Base-by-base conservation (phyloP, 768 basidiomycete genomes). In the Mycena maculata region DNA sequence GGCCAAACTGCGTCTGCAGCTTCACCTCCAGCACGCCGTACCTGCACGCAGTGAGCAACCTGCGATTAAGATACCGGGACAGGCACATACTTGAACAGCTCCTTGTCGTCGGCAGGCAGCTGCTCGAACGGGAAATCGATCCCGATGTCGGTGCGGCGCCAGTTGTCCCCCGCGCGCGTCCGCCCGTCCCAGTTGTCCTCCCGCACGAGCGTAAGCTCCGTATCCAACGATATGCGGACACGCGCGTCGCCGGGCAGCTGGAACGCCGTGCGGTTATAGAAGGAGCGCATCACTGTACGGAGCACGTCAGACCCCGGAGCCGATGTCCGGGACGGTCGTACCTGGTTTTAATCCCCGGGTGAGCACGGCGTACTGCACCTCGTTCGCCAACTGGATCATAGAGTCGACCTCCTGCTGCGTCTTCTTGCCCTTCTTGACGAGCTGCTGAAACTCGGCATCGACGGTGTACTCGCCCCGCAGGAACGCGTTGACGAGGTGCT, bases 221-320 rank as follows among this genome's bases (percentile, higher is more conserved):
- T 99, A 75, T 99, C 98, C 65, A 99, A 89, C 20, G 98, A 99
- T 66, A 99, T 98, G 55, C 98, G 95, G 39, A 99, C 98, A 56
- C 95, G 90, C n/a, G 96, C 97, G 75, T 99, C 97, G 23, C 97
- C 97, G 11, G 98, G 98, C 25, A 99, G 88, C 79, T 99, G 98
- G 85, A 99, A 99, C 1, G 98, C 98, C 16, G 98, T 99, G 44
- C 98, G 92, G 76, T 98, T 98, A 82, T 99, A 99, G 81, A 98
- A 99, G 11, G 96, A 95, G 22, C 97, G 88, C 91, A 97, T 90
- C 39, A 98, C 97, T 96, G 59, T 11, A 20, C 38, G 16, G 59
- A 0, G 42, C 47, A 47, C 38, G 50, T 49, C 44, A 47, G 33
- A 38, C 50, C 20, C 47, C 18, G 28, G 28, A 49, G 50, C 22